These are phyloP conservation scores for Nannochloropsis salina DNA, from an alignment of 108 stramenopile genomes.

Conservation along the genomic window DNA sequence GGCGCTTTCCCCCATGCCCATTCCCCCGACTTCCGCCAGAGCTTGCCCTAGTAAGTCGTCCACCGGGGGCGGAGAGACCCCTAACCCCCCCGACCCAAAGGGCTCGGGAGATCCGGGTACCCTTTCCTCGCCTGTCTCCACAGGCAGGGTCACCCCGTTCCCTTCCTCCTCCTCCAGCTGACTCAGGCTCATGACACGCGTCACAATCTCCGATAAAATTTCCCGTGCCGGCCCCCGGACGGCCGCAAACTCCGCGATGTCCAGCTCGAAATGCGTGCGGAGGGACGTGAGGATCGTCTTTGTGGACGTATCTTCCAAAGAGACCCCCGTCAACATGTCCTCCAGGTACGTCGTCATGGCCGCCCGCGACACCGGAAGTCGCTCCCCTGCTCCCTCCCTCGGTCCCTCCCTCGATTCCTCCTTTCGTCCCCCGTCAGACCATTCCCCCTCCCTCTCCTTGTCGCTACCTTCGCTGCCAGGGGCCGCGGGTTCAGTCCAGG, in stretches of 20 bases:
- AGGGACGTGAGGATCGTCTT: not conserved
- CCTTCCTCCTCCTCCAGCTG: conserved; percentile 16
- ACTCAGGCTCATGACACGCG: not conserved
- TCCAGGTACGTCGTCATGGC: not conserved
- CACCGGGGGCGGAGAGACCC: not conserved
- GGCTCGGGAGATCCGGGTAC: no score
- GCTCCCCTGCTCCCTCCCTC: not conserved
- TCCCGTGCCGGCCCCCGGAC: not conserved
- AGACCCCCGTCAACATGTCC: not conserved
- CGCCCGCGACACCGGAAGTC: not conserved
- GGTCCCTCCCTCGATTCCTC: not conserved
- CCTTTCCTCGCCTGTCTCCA: not conserved
- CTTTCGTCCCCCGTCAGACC: no score
- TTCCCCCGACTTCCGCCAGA: not conserved
- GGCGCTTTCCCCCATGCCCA: not conserved
- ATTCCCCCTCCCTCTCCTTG: not conserved
- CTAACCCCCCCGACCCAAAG: not conserved
- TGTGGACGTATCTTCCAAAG: not conserved
- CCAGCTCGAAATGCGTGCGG: not conserved
- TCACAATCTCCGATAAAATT: conserved; percentile 9
- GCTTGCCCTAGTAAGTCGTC: not conserved
- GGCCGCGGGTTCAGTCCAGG: not conserved
- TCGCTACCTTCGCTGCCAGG: not conserved
- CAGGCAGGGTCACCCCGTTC: not conserved
- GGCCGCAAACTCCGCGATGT: not conserved